Evolutionary conservation across 176 grass and related monocot genomes (phyloP).

Genomic region (Hordeum marinum): DNA sequence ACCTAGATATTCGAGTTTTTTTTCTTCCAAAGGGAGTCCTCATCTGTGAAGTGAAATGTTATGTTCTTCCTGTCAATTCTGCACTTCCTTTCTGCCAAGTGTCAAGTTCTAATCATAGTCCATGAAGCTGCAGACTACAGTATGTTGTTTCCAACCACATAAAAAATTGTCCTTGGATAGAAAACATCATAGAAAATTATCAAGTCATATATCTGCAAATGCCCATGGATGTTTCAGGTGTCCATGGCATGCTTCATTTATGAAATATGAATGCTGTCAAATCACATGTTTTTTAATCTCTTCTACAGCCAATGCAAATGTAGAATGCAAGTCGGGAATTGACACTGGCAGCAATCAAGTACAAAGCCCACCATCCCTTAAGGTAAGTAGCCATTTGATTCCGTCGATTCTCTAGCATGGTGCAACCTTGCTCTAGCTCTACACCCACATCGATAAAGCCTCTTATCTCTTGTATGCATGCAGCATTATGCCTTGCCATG

Average conservation of each 20-base stretch:
- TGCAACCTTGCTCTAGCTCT: not conserved
- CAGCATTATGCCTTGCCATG: conserved; percentile 14
- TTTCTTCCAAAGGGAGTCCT: not conserved
- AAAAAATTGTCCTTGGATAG: not conserved
- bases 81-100: not conserved
- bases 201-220: not conserved
- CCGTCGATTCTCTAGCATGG: not conserved
- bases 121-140: not conserved
- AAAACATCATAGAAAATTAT: not conserved
- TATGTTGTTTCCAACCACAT: not conserved
- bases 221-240: not conserved
- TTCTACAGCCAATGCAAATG: conserved; percentile 1
- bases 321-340: not conserved
- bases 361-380: not conserved
- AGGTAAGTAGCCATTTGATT: conserved; percentile 4
- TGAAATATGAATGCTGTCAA: not conserved
- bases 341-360: not conserved
- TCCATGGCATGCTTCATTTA: not conserved
- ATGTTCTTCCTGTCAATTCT: not conserved
- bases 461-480: not conserved
- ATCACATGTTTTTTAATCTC: not conserved
- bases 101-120: not conserved
- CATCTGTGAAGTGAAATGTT: not conserved
- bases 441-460: not conserved
- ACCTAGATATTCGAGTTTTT: too few relatives aligned